Conservation (phyloP, 2,329 filamentous ascomycete genomes). For the Talaromyces piceae region DNA sequence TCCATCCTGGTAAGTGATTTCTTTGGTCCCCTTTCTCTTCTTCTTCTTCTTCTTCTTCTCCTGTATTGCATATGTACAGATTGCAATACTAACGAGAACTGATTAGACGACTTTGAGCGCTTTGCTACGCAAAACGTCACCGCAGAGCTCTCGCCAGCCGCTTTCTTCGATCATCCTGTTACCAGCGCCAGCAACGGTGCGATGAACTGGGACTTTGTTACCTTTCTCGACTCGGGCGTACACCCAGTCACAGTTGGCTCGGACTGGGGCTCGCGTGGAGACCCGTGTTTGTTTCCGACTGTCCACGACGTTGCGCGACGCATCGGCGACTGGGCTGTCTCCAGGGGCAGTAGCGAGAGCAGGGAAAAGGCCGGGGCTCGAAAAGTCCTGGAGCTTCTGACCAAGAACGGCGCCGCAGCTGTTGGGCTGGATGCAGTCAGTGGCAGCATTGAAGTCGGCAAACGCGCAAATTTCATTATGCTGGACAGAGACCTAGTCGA, state of each 20-base stretch:
- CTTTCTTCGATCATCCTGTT: constrained; percentile 7
- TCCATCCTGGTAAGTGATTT: constrained; percentile 18
- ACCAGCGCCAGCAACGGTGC: constrained; percentile 3
- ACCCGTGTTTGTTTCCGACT: constrained; percentile 1
- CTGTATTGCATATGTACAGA: no score
- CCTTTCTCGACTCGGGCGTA: neutral
- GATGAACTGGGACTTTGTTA: constrained; percentile 6
- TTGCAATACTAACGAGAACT: neutral
- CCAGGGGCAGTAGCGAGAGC: no score
- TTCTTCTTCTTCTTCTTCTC: no score
- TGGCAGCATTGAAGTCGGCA: constrained; percentile 4
- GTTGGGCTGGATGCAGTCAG: neutral
- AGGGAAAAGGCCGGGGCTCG: neutral
- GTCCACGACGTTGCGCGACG: constrained; percentile 2
- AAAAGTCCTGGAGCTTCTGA: constrained; percentile 7
- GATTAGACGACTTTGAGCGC: constrained; percentile 21
- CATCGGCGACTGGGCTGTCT: neutral
- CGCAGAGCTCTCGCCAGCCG: constrained; percentile 19
- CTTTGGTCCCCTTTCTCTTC: no score
- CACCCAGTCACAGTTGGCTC: constrained; percentile 4
- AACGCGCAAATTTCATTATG: constrained; percentile 4
- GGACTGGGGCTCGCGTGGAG: constrained; percentile 6
- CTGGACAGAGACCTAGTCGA: neutral
- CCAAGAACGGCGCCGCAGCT: constrained; percentile 5
- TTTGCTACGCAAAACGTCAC: constrained; percentile 24